Evolutionary conservation across 2,329 filamentous ascomycete species (phyloP).

Genomic region (Sporothrix pseudoabietina): DNA sequence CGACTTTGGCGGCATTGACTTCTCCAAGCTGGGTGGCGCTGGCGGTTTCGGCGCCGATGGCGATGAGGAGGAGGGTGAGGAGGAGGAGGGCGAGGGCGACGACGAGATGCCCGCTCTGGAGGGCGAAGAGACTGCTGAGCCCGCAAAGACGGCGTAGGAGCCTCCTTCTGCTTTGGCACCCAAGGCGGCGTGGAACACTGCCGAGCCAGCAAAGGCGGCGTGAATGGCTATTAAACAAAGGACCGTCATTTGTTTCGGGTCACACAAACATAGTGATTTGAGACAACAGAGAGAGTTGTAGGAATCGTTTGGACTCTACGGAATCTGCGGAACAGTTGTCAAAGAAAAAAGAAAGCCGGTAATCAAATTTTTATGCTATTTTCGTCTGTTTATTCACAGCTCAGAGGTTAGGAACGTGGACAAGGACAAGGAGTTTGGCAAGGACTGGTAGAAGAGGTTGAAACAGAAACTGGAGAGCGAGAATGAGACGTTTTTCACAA

Average conservation of each 20-base stretch:
- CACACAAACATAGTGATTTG: too few species aligned
- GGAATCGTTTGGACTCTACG: too few species aligned
- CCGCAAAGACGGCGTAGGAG: constrained; percentile 29
- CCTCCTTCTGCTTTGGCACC: too few species aligned
- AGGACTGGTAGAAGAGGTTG: too few species aligned
- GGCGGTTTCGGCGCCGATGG: constrained; percentile 41
- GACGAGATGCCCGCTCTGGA: constrained; percentile 86
- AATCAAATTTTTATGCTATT: constrained; percentile 9
- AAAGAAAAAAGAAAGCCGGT: constrained; percentile 25
- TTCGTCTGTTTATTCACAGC: constrained; percentile 15
- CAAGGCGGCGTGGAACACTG: constrained; percentile 32
- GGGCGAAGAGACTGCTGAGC: constrained; percentile 49
- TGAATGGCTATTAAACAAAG: constrained; percentile 4
- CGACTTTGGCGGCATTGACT: constrained; percentile 87
- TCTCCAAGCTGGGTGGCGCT: constrained; percentile 79
- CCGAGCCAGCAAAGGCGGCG: constrained; percentile 35
- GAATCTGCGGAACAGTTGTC: not conserved
- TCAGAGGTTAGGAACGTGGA: not conserved
- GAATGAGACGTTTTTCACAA: not conserved
- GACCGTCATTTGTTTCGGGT: not conserved
- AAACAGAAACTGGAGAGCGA: not conserved
- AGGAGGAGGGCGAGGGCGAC: constrained; percentile 59
- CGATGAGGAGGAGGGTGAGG: constrained; percentile 43
- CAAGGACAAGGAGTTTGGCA: not conserved
- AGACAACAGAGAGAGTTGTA: not conserved